Percentiles rank a stretch among this genome's conserved stretches.
phyloP scores from a whole-genome alignment of 2,329 filamentous ascomycete species.

The Pseudohalonectria lignicola region DNA sequence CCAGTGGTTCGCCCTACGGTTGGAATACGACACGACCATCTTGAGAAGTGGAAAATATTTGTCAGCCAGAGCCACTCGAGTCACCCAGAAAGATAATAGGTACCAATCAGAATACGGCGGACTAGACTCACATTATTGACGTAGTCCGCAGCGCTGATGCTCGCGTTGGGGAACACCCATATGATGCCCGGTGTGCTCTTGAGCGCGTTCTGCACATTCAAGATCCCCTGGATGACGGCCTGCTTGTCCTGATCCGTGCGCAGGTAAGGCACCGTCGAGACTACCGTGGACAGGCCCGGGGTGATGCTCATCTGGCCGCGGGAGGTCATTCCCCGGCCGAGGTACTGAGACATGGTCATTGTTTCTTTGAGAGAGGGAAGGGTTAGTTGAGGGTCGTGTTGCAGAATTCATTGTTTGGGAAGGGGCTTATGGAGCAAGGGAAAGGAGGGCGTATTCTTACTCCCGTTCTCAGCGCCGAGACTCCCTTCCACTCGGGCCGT shows the following conservation, averaged over 20 bases:
- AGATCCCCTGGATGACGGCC: slow-evolving; percentile 53
- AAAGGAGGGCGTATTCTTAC: neutral
- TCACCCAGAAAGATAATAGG: too few relatives aligned
- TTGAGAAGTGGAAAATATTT: too few relatives aligned
- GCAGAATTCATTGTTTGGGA: too few relatives aligned
- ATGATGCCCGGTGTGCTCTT: slow-evolving; percentile 35
- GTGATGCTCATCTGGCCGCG: slow-evolving; percentile 52
- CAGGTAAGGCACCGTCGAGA: slow-evolving; percentile 49
- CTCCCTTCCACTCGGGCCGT: slow-evolving; percentile 50
- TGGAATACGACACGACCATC: slow-evolving; percentile 24
- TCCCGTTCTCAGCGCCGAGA: slow-evolving; percentile 2
- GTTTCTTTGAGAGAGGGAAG: slow-evolving; percentile 10
- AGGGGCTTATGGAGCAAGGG: neutral
- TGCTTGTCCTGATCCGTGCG: slow-evolving; percentile 46
- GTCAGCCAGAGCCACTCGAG: too few relatives aligned
- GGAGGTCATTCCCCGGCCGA: slow-evolving; percentile 52
- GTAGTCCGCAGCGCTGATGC: slow-evolving; percentile 42
- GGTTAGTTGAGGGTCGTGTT: too few relatives aligned
- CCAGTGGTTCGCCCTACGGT: slow-evolving; percentile 6
- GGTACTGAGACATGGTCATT: slow-evolving; percentile 48
- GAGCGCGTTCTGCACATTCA: slow-evolving; percentile 45
- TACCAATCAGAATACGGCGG: too few relatives aligned
- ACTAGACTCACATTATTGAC: slow-evolving; percentile 32
- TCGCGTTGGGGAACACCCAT: slow-evolving; percentile 41
- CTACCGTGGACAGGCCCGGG: slow-evolving; percentile 42